These are phyloP conservation scores for Micractinium conductrix DNA, from an alignment of 139 green algal genomes.

Conservation along the genomic window DNA sequence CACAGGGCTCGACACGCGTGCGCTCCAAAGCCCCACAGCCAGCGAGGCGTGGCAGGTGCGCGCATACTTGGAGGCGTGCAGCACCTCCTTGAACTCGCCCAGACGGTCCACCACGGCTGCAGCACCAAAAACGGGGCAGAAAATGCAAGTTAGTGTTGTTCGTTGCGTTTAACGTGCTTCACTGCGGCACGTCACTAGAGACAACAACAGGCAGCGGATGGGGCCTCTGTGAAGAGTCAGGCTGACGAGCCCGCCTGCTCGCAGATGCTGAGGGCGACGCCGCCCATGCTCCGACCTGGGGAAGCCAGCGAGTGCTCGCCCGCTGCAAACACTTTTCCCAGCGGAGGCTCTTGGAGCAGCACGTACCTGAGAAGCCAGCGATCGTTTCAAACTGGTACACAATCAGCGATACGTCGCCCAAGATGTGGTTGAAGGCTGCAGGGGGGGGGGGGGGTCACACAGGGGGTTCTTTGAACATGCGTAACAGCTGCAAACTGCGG, in stretches of 20 bases:
- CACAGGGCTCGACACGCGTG: neutral
- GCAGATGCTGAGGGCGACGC: no score
- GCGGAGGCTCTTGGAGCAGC: no score
- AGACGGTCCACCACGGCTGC: constrained; percentile 86
- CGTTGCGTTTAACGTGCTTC: no score
- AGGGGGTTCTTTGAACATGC: no score
- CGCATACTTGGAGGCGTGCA: constrained; percentile 51
- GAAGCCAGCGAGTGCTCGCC: no score
- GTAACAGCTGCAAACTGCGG: neutral
- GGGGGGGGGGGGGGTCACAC: neutral
- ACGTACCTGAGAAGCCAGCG: constrained; percentile 75
- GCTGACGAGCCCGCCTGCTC: no score
- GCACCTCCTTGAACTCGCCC: constrained; percentile 82
- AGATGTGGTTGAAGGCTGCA: constrained; percentile 96
- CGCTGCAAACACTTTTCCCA: no score
- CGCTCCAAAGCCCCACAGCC: neutral
- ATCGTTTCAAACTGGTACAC: constrained; percentile 95
- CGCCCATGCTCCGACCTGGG: no score
- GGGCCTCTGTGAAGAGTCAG: no score
- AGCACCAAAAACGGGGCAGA: neutral
- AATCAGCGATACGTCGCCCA: constrained; percentile 93
- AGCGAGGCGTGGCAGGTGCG: neutral
- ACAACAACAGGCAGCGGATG: no score
- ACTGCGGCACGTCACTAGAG: no score
- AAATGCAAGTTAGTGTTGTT: no score